phyloP scores from a whole-genome alignment of 768 basidiomycete genomes.

The Kwoniella heveanensis region DNA sequence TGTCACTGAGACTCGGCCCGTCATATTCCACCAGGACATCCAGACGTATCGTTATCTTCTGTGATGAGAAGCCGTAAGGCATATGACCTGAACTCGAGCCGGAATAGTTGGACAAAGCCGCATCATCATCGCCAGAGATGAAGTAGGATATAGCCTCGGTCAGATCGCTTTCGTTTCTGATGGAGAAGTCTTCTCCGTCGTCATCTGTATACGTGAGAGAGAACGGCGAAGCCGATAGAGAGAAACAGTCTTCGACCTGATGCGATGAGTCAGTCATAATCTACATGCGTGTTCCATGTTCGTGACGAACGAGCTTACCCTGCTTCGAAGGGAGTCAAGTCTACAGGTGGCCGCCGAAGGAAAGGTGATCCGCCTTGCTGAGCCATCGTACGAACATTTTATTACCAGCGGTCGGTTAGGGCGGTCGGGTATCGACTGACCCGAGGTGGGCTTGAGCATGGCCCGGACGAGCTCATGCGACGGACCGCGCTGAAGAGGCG shows the following conservation, averaged over 20 bases:
- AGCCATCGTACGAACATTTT: conserved; percentile 77
- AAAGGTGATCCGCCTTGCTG: conserved; percentile 76
- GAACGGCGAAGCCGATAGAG: conserved; percentile 70
- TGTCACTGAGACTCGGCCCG: conserved; percentile 86
- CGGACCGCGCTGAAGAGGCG: neutral
- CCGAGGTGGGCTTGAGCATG: neutral
- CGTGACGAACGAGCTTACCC: conserved; percentile 69
- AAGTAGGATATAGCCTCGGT: conserved; percentile 88
- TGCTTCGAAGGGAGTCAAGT: conserved; percentile 70
- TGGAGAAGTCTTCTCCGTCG: conserved; percentile 69
- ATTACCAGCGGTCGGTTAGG: conserved; percentile 79
- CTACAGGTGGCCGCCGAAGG: conserved; percentile 76
- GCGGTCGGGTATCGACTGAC: conserved; percentile 48
- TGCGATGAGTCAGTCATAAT: no score
- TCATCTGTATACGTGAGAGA: conserved; percentile 83
- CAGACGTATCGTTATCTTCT: conserved; percentile 75
- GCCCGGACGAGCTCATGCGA: neutral
- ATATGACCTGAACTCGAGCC: conserved; percentile 56
- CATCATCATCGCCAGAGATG: conserved; percentile 72
- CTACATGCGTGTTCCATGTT: no score
- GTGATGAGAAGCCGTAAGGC: conserved; percentile 56
- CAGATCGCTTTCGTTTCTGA: conserved; percentile 69
- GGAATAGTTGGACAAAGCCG: conserved; percentile 68
- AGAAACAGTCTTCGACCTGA: conserved; percentile 85
- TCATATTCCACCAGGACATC: conserved; percentile 84